phyloP scores from a whole-genome alignment of 148 eudicot genomes.

The Fallopia convolvulus region DNA sequence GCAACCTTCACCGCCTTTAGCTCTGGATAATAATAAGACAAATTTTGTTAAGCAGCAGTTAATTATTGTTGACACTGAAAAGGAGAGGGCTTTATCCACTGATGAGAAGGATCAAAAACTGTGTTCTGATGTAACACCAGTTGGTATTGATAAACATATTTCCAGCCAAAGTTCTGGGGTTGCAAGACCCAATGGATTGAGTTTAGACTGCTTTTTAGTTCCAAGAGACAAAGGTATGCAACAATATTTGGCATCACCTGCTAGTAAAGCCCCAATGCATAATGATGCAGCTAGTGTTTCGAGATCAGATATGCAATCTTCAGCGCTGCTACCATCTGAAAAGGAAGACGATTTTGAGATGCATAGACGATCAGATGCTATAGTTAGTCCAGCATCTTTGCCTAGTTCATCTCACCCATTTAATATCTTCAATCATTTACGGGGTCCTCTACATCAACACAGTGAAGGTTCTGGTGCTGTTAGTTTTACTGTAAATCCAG shows the following conservation, averaged over 20 bases:
- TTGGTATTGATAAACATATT: neutral
- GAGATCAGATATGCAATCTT: slow-evolving; percentile 22
- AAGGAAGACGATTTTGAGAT: slow-evolving; percentile 53
- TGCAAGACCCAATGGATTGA: slow-evolving; percentile 19
- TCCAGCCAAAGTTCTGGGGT: slow-evolving; percentile 1
- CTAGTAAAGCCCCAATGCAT: slow-evolving; percentile 17
- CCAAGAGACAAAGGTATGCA: slow-evolving; percentile 21
- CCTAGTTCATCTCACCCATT: slow-evolving; percentile 33
- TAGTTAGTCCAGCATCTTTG: slow-evolving; percentile 26
- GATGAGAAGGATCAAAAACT: neutral
- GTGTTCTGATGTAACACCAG: neutral
- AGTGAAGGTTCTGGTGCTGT: slow-evolving; percentile 21
- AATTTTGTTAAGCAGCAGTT: neutral
- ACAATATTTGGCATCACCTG: slow-evolving; percentile 26
- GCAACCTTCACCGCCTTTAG: slow-evolving; percentile 14
- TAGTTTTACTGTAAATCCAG: slow-evolving; percentile 22
- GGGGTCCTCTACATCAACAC: slow-evolving; percentile 28
- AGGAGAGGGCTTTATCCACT: neutral
- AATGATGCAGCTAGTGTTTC: slow-evolving; percentile 20
- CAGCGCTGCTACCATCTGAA: slow-evolving; percentile 25
- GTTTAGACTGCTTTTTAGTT: slow-evolving; percentile 23
- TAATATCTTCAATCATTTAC: slow-evolving; percentile 29
- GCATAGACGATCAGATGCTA: slow-evolving; percentile 59
- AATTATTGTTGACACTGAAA: neutral
- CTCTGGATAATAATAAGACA: neutral